Evolutionary conservation across 2,329 filamentous ascomycete species (phyloP), one percentile per base, ranked within the genome.

Genomic region (Alternaria ventricosa): DNA sequence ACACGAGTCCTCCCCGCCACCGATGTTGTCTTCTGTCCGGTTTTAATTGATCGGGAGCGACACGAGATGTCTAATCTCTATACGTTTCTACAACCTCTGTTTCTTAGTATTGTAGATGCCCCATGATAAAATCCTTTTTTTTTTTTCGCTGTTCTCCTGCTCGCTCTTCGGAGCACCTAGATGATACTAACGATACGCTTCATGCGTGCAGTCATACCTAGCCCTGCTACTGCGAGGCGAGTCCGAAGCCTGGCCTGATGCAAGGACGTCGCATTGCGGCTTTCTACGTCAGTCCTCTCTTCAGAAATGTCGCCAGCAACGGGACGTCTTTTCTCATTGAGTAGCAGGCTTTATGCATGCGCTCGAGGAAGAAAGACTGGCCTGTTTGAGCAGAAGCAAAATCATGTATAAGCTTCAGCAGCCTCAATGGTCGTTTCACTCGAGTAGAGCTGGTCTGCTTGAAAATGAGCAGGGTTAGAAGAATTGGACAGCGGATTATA

Each of bases 291-390:
- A 46, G 44, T 43, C 43, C 49, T 15, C 45, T 53, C 56, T 56
- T 59, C 61, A 64, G 66, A 65, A 66, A 62, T 57, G 57, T 69
- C 61, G 47, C 55, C 59, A 60, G 63, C 47, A 64, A 66, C 27
- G 60, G 55, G 66, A 70, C 71, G 68, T 70, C 74, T 77, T 80
- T 80, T 79, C 77, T 80, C 78, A 78, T 79, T 71, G 68, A 70
- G 67, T 60, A 45, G 45, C 54, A 68, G 68, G 74, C 77, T 73
- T 62, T 30, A 70, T 55, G 77, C 67, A 64, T 68, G 67, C 61
- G 61, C 66, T 76, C 66, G 75, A 79, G 71, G 78, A 79, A 68
- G 76, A 71, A 71, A 62, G 67, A 63, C 22, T 28, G 43, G 50
- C 53, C 47, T 44, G 9, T 44, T 25, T 2, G 41, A 15, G 6